These are phyloP conservation scores for Stipa capillata DNA, from an alignment of 176 grass and related monocot genomes.

Conservation along the genomic window DNA sequence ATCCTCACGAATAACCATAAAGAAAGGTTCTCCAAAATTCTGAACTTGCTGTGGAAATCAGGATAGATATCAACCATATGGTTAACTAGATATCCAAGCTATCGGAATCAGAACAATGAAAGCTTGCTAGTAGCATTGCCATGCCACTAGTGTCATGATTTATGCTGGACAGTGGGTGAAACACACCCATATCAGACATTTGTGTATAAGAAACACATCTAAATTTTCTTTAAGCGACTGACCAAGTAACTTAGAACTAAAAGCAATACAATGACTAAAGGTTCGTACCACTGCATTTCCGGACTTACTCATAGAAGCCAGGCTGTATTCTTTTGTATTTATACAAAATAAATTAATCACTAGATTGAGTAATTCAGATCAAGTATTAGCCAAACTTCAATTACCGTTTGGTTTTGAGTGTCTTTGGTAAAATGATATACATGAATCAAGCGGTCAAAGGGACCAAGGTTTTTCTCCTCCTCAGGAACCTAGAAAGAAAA, in stretches of 20 bases:
- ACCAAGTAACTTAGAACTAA: not conserved
- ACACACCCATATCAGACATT: not conserved
- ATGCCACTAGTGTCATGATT: not conserved
- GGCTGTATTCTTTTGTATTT: not conserved
- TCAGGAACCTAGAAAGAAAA: slow-evolving; percentile 72
- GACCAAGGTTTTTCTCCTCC: slow-evolving; percentile 88
- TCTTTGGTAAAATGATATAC: slow-evolving; percentile 97
- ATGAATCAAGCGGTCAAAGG: slow-evolving; percentile 91
- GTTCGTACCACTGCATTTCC: not conserved
- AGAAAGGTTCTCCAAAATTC: slow-evolving; percentile 98
- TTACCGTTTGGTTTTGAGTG: slow-evolving; percentile 93
- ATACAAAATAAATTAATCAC: not conserved
- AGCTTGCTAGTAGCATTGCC: not conserved
- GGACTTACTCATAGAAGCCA: not conserved
- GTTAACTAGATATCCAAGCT: not conserved
- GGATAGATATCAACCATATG: slow-evolving; percentile 4
- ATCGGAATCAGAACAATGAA: not conserved
- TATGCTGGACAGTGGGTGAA: not conserved
- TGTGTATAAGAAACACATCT: not conserved
- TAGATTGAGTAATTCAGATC: not conserved
- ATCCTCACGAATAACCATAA: slow-evolving; percentile 92
- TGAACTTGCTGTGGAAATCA: slow-evolving; percentile 74
- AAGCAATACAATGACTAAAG: not conserved
- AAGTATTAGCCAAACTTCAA: slow-evolving; percentile 8
- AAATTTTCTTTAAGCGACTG: not conserved